phyloP scores from a whole-genome alignment of 306 rosid genomes.

The Elaeagnus macrophylla region DNA sequence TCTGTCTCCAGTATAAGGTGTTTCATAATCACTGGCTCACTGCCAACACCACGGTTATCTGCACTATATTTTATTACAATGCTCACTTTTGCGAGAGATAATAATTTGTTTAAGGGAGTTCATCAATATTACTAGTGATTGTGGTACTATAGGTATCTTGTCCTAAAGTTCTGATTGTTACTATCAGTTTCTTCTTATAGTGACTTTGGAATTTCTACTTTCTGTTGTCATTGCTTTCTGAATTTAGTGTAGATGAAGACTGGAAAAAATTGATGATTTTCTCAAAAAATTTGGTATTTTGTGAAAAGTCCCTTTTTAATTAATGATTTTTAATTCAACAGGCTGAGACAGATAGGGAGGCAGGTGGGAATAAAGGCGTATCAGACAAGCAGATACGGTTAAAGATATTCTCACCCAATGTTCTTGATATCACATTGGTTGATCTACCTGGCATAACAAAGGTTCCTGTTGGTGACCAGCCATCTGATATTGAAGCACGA shows the following conservation, averaged over 20 bases:
- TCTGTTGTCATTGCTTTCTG: not conserved
- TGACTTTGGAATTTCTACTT: too few relatives aligned
- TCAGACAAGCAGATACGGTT: slow-evolving; percentile 97
- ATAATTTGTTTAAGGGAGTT: too few relatives aligned
- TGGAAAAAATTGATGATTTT: not conserved
- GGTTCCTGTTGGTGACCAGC: slow-evolving; percentile 99
- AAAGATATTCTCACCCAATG: slow-evolving; percentile 93
- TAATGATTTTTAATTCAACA: slow-evolving; percentile 10
- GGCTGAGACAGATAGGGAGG: slow-evolving; percentile 97
- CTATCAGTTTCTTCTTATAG: not conserved
- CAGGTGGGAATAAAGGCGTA: slow-evolving; percentile 95
- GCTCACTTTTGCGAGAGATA: too few relatives aligned
- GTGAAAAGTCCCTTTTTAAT: not conserved
- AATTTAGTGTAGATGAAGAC: not conserved
- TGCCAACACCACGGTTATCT: too few relatives aligned
- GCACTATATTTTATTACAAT: too few relatives aligned
- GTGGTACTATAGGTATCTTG: too few relatives aligned
- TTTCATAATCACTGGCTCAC: too few relatives aligned
- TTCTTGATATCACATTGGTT: slow-evolving; percentile 92
- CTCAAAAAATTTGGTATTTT: not conserved
- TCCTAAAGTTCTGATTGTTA: too few relatives aligned
- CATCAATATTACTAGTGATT: too few relatives aligned
- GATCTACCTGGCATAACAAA: slow-evolving; percentile 97
- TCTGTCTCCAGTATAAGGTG: too few relatives aligned
- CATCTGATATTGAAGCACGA: slow-evolving; percentile 91